Percentiles rank a stretch among this genome's conserved stretches.
phyloP scores from a whole-genome alignment of 345 rosid species.

The Eucalyptus grandis region DNA sequence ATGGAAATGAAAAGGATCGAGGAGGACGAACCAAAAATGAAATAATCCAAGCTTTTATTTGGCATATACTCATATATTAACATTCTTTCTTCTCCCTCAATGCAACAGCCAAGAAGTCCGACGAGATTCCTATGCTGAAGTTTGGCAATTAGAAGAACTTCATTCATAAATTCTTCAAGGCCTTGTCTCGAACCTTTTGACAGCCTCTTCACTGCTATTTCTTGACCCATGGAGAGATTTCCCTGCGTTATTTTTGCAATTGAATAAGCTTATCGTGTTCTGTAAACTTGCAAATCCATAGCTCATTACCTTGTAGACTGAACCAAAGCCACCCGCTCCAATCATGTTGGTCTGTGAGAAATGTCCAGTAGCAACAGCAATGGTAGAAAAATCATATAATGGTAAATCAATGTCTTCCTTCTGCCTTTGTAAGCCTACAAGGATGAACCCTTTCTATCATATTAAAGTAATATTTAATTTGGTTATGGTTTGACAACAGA shows the following conservation, averaged over 20 bases:
- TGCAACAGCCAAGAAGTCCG: conserved; percentile 14
- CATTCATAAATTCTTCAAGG: conserved; percentile 13
- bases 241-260: not conserved
- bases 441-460: not conserved
- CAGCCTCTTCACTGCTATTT: conserved; percentile 27
- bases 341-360: conserved; percentile 11
- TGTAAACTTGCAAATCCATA: not conserved
- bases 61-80: conserved; percentile 22
- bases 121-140: conserved; percentile 36
- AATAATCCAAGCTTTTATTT: conserved; percentile 18
- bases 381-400: conserved; percentile 1
- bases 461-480: not conserved
- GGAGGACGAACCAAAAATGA: conserved; percentile 6
- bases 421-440: not conserved
- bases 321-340: conserved; percentile 29
- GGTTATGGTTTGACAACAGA: not conserved
- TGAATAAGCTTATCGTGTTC: not conserved
- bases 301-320: conserved; percentile 11
- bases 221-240: conserved; percentile 4
- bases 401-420: conserved; percentile 1
- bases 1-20: not conserved
- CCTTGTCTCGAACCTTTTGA: conserved; percentile 22
- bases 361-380: conserved; percentile 12
- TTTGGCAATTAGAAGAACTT: conserved; percentile 13
- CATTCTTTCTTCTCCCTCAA: conserved; percentile 9